Percentiles rank a stretch among this genome's conserved stretches.
Evolutionary conservation across 768 basidiomycete species (phyloP).

Genomic region (Leccinum barrowsii): DNA sequence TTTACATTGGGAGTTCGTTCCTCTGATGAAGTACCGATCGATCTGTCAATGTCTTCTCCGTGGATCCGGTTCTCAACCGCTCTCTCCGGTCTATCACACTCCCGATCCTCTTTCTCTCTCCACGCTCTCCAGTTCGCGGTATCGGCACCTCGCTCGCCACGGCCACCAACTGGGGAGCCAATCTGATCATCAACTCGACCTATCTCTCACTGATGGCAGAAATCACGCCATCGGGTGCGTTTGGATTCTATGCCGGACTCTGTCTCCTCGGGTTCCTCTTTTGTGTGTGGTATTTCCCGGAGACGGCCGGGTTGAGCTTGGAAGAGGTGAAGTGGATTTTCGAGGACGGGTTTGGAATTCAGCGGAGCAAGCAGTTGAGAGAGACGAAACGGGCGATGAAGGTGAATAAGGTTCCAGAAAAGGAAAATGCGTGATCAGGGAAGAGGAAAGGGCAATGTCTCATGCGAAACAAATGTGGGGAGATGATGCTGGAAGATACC

Average conservation of each 20-base stretch:
- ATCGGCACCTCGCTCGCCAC: constrained; percentile 74
- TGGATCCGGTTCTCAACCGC: background rate
- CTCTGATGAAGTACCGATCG: background rate
- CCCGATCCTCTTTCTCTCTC: background rate
- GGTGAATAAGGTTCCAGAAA: background rate
- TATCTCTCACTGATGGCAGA: constrained; percentile 75
- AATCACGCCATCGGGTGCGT: constrained; percentile 73
- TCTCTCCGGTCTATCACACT: background rate
- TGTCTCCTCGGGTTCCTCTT: constrained; percentile 71
- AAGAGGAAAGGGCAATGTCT: no score
- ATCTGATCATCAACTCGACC: constrained; percentile 74
- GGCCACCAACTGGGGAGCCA: constrained; percentile 75
- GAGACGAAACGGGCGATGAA: constrained; percentile 22
- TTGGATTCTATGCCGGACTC: constrained; percentile 72
- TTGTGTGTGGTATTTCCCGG: constrained; percentile 69
- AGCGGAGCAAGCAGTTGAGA: constrained; percentile 47
- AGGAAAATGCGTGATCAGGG: background rate
- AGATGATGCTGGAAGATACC: no score
- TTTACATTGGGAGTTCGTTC: background rate
- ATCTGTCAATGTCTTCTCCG: background rate
- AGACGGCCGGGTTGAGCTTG: constrained; percentile 71
- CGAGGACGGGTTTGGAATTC: constrained; percentile 59
- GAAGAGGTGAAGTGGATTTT: constrained; percentile 68
- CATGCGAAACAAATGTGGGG: no score
- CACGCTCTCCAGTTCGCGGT: constrained; percentile 52